Percentiles rank a stretch among this genome's conserved stretches.
Conservation (phyloP, 805 yeast species). For the Ogataea ganodermae region DNA sequence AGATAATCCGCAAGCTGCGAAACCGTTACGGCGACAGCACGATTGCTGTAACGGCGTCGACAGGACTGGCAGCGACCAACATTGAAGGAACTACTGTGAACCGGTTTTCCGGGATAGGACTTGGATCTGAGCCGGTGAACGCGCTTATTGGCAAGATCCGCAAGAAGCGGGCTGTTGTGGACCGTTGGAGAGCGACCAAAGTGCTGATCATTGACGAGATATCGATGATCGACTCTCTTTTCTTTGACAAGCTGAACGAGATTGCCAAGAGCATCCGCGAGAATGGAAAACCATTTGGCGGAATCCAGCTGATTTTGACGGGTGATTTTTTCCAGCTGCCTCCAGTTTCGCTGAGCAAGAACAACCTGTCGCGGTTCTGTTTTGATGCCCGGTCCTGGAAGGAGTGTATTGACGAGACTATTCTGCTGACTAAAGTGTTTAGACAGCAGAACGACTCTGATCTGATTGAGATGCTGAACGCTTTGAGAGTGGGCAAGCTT, state of each 20-base stretch:
- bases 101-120: slow-evolving; percentile 81
- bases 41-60: slow-evolving; percentile 91
- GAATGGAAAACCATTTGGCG: slow-evolving; percentile 76
- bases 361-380: slow-evolving; percentile 53
- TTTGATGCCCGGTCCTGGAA: slow-evolving; percentile 78
- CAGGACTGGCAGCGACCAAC: slow-evolving; percentile 94
- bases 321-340: slow-evolving; percentile 98
- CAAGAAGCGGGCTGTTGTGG: slow-evolving; percentile 42
- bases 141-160: slow-evolving; percentile 50
- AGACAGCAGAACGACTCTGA: slow-evolving; percentile 82
- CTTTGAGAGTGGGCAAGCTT: slow-evolving; percentile 73
- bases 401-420: slow-evolving; percentile 59
- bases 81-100: slow-evolving; percentile 91
- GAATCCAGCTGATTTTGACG: slow-evolving; percentile 82
- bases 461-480: slow-evolving; percentile 77
- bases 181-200: slow-evolving; percentile 65
- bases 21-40: slow-evolving; percentile 43
- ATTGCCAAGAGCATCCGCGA: slow-evolving; percentile 61
- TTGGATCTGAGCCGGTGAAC: slow-evolving; percentile 58
- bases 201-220: slow-evolving; percentile 89
- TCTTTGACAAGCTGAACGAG: slow-evolving; percentile 72
- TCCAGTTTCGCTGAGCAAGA: slow-evolving; percentile 62
- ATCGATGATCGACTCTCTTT: slow-evolving; percentile 85
- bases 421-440: slow-evolving; percentile 76
- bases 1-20: slow-evolving; percentile 58